phyloP scores from a whole-genome alignment of 78 protist species.

The slime mould (Dictyostelium discoideum) region dicty_2.7 NC_007088.5:1694001-1694500 shows the following conservation, averaged over 20 bases:
- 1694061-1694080: not conserved
- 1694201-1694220: not conserved
- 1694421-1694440: not conserved
- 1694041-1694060: not conserved
- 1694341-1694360: constrained; percentile 7
- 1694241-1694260: constrained; percentile 9
- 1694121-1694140: not conserved
- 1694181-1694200: not conserved
- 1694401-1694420: not conserved
- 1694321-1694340: constrained; percentile 28
- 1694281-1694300: not conserved
- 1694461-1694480: not conserved
- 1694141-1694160: constrained; percentile 35
- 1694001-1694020: not conserved
- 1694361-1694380: not conserved
- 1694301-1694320: constrained; percentile 4
- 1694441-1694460: not conserved
- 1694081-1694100: too few relatives aligned
- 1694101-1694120: too few relatives aligned
- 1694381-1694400: not conserved
- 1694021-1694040: not conserved
- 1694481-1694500: constrained; percentile 3
- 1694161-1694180: not conserved
- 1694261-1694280: constrained; percentile 1
- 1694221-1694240: constrained; percentile 15